Evolutionary conservation across 208 protist genomes (phyloP), one percentile per base, ranked within the genome.

Genomic region (Phytomonas francai): DNA sequence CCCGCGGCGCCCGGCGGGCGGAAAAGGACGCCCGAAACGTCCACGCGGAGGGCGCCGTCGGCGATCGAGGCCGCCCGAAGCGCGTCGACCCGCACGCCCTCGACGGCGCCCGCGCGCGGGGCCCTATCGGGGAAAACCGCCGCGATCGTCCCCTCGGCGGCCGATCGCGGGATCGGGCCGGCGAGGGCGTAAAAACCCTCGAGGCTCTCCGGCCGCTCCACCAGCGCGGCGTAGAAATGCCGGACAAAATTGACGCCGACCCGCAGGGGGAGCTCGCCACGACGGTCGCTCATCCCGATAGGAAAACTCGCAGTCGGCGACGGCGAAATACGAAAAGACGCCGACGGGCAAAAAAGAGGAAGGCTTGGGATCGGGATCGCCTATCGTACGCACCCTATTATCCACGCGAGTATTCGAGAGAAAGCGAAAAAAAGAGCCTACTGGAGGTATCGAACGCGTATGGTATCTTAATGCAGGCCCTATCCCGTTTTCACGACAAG

Each of bases 171-270:
- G 39, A 9, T 12, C 39, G 39, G 39, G 16, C 2, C 39, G 7
- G 30, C 14, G 12, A 12, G 11, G 32, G 59, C 73, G 79, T 94
- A 92, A 57, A 87, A 87, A 19, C 16, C 56, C 0, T 67, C 27
- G 31, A 94, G 75, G 11, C 58, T 63, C 60, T 67, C 65, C 1
- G 84, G 83, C n/a, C 60, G 28, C 68, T 87, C 57, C 65, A 89
- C 79, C 12, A 94, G 70, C 16, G 67, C 45, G 22, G 76, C 86
- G 78, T 89, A 91, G 77, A 91, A 94, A 56, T 77, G 78, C 51
- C 67, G 65, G 30, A 81, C 80, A 58, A 94, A 94, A 67, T 73
- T 89, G 8, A 76, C 86, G 12, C 76, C 85, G 34, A 94, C 65
- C 11, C 19, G 25, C 34, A 49, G 4, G 39, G 39, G 39, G 39